Base-by-base conservation (phyloP, 768 basidiomycete species). In the Mycena galopus region DNA sequence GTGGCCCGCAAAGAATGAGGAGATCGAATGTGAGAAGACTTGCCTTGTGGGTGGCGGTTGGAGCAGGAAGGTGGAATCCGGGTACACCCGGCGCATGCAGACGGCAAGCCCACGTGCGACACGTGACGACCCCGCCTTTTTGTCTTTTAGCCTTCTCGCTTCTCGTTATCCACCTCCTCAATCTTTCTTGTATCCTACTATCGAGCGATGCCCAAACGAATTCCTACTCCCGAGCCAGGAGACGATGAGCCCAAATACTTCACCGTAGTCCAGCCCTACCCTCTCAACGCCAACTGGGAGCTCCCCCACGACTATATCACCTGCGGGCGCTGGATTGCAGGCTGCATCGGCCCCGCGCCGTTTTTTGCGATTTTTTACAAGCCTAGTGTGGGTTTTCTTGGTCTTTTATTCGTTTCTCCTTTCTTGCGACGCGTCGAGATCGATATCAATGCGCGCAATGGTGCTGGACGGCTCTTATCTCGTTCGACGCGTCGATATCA, bases 291-390 rank as follows among this genome's bases (percentile, higher is more conserved):
- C 4, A 85, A 88, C 74, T 87, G 84, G 84, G 83, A 86, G 64
- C 68, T 86, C 6, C 73, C 79, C 7, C 75, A 78, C 7, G 86
- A 88, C 73, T 83, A 81, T 35, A 82, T 81, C 32, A 76, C 77
- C 6, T 87, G 86, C 71, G 82, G 83, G 37, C 82, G 79, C 69
- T 90, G 89, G 89, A 80, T 89, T 50, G 87, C 87, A 8, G 81
- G 84, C 32, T 82, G 82, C 59, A 81, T 88, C 27, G 86, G 84
- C 2, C 67, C 73, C 5, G 74, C 83, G 5, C 77, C 82, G 9
- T 73, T 88, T 50, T 80, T 82, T 71, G 84, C 83, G n/a, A 79
- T 89, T 14, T 84, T 85, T 69, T 81, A 87, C 69, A 88, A 87
- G 68, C 87, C 88, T 14, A 85, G 78, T 63, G 88, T 87, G 17